Evolutionary conservation across 257 asterid species (phyloP).

Genomic region (Nicotiana obtusifolia): DNA sequence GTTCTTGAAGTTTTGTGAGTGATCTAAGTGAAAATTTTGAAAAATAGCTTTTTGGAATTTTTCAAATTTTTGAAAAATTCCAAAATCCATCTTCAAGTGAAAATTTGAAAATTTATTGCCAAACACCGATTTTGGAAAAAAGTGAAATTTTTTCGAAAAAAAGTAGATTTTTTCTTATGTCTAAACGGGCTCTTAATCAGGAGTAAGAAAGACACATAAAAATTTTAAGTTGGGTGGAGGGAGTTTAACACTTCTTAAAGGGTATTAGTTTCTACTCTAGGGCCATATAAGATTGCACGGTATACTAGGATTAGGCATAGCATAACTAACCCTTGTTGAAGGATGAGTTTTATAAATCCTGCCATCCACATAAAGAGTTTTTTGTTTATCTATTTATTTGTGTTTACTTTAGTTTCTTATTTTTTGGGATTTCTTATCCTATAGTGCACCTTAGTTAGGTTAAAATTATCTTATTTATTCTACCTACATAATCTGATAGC

Average conservation of each 20-base stretch:
- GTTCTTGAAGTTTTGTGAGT: too few relatives aligned
- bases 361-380: not conserved
- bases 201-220: not conserved
- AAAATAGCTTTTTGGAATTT: too few relatives aligned
- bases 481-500: not conserved
- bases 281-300: not conserved
- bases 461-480: not conserved
- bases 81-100: too few relatives aligned
- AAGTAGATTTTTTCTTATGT: too few relatives aligned
- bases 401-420: not conserved
- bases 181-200: too few relatives aligned
- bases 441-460: not conserved
- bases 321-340: not conserved
- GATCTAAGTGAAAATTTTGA: too few relatives aligned
- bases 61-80: too few relatives aligned
- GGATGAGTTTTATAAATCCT: not conserved
- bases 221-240: not conserved
- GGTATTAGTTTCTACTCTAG: not conserved
- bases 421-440: not conserved
- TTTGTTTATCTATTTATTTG: not conserved
- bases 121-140: too few relatives aligned
- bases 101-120: too few relatives aligned
- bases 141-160: too few relatives aligned
- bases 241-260: not conserved
- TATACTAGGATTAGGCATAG: not conserved